Conservation (phyloP, 495 filamentous ascomycete genomes). For the Penicillium coprophilum region DNA sequence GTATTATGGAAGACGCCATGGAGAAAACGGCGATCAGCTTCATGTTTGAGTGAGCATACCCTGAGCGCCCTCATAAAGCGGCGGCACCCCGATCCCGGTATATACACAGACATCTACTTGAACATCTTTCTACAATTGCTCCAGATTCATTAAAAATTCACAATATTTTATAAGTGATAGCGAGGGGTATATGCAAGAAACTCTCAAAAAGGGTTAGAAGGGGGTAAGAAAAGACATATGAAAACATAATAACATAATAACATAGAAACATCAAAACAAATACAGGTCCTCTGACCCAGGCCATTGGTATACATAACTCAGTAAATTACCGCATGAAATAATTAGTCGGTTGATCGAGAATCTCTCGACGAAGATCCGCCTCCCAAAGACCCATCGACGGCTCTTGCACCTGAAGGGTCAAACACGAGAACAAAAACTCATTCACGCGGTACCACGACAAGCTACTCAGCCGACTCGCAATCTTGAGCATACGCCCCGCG, state of each 20-base stretch:
- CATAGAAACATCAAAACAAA: neutral
- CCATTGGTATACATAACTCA: constrained; percentile 9
- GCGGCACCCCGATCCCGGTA: too few species aligned
- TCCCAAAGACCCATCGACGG: constrained; percentile 30
- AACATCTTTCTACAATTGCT: too few species aligned
- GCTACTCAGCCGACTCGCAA: constrained; percentile 39
- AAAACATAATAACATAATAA: neutral
- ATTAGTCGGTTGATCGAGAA: constrained; percentile 38
- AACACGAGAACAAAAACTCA: constrained; percentile 36
- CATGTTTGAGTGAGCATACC: too few species aligned
- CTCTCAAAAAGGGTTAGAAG: neutral
- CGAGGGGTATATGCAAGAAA: neutral
- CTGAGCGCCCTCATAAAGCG: too few species aligned
- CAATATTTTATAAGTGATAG: neutral
- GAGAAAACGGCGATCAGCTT: too few species aligned
- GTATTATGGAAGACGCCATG: too few species aligned
- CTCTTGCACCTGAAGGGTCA: constrained; percentile 33
- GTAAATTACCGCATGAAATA: constrained; percentile 37
- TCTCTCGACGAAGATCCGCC: constrained; percentile 33
- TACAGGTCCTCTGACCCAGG: neutral
- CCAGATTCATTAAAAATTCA: neutral
- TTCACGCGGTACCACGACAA: constrained; percentile 35
- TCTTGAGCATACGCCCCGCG: constrained; percentile 43
- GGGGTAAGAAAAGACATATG: neutral
- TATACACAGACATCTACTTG: too few species aligned